Evolutionary conservation across 202 grass and related monocot genomes (phyloP).

Genomic region (Tripidium arundinaceum): DNA sequence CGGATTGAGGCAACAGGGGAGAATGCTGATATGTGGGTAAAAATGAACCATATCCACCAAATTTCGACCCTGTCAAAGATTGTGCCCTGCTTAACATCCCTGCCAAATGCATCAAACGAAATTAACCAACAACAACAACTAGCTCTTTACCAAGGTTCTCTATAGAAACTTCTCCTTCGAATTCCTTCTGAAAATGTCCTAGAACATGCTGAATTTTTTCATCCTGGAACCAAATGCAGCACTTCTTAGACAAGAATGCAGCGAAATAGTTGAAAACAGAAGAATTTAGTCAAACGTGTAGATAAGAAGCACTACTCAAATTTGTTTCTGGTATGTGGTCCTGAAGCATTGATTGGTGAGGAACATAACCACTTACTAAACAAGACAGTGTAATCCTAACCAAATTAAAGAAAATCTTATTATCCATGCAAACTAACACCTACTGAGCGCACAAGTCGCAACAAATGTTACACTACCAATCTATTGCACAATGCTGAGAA

Average conservation of each 20-base stretch:
- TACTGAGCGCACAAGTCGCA: neutral
- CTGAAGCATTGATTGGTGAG: neutral
- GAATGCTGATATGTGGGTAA: constrained; percentile 65
- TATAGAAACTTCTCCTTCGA: constrained; percentile 62
- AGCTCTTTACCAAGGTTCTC: constrained; percentile 72
- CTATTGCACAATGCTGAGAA: neutral
- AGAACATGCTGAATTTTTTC: constrained; percentile 66
- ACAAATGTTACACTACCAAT: neutral
- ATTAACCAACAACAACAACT: neutral
- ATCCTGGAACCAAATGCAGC: constrained; percentile 38
- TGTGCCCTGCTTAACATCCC: constrained; percentile 3
- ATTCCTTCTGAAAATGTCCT: constrained; percentile 81
- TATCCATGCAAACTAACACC: neutral
- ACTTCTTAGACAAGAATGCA: neutral
- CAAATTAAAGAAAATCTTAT: neutral
- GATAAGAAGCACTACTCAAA: neutral
- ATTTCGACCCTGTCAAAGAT: constrained; percentile 70
- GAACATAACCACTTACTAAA: neutral
- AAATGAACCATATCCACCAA: constrained; percentile 88
- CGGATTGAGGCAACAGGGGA: constrained; percentile 47
- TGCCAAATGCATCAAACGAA: neutral
- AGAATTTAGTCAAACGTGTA: neutral
- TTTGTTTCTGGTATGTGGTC: neutral
- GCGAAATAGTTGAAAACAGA: neutral
- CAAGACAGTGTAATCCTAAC: neutral